These are phyloP conservation scores for Dactylonectria estremocensis DNA, from an alignment of 2,329 filamentous ascomycete species.

Conservation along the genomic window DNA sequence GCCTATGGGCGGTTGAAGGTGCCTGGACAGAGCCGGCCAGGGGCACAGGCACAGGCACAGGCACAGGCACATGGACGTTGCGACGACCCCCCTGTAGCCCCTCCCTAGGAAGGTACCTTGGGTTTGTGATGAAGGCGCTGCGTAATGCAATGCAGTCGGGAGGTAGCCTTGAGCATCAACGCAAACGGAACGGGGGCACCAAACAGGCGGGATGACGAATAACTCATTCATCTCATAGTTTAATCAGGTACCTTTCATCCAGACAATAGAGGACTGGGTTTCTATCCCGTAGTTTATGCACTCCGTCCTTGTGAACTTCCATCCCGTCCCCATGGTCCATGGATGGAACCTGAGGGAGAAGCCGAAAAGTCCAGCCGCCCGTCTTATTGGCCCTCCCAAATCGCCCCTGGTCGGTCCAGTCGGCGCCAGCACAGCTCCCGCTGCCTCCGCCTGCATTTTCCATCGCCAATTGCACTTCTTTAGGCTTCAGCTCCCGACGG, in stretches of 20 bases:
- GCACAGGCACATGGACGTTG: not conserved
- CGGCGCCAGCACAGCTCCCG: not conserved
- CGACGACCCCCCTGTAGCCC: not conserved
- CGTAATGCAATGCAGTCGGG: not conserved
- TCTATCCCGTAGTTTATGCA: not conserved
- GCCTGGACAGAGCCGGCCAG: not conserved
- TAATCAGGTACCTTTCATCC: not conserved
- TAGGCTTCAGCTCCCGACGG: constrained; percentile 6
- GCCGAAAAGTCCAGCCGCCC: constrained; percentile 17
- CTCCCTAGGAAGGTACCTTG: too few relatives aligned
- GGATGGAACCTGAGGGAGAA: too few relatives aligned
- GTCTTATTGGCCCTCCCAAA: constrained; percentile 23
- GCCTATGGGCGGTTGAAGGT: constrained; percentile 1
- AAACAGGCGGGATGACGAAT: not conserved
- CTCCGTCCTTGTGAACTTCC: not conserved
- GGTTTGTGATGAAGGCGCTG: not conserved
- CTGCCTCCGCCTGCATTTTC: constrained; percentile 19
- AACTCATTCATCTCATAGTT: not conserved
- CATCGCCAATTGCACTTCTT: constrained; percentile 14
- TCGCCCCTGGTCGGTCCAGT: not conserved
- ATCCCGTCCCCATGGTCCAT: not conserved
- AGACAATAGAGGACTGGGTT: not conserved
- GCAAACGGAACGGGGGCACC: not conserved
- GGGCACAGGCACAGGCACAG: not conserved
- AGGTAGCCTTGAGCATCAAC: not conserved